Evolutionary conservation across 75 land plant species (phyloP), one percentile per base, ranked within the genome.

Genomic region (Pinus albicaulis): DNA sequence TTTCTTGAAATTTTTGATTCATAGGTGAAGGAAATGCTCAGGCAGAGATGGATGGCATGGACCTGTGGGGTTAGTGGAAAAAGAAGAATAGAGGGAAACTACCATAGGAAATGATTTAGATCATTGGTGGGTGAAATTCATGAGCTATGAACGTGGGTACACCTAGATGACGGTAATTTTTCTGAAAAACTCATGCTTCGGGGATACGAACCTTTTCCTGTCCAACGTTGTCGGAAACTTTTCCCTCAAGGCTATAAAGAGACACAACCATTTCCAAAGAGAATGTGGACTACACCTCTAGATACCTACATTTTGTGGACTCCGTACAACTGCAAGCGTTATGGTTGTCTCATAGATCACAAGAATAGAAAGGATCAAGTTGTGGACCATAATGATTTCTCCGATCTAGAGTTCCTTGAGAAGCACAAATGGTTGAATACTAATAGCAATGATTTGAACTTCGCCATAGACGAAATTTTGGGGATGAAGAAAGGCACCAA

Each of bases 241-340:
- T 60, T 82, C 4, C 87, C 94, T 4, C 23, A 16, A 16, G 73
- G 71, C 28, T 86, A 80, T 76, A 68, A 62, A 15, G 96, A 92
- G 74, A 91, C 93, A 3, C 3, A 5, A 10, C 88, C 92, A 23
- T 52, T 89, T 7, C 94, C 93, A 3, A 61, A 26, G 41, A 87
- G 90, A 65, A 61, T 87, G 55, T 93, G 96, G 96, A 61, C 73
- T 3, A 83, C 56, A 3, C 92, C 92, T 14, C 68, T 90, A 20
- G 94, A 93, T 71, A 84, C 82, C 55, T 82, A 78, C 82, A 80
- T 93, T 59, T 58, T 77, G 25, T 93, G 96, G 96, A 77, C 85
- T 57, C 52, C 91, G 12, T 91, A 91, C 81, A 75, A 81, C 3
- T 93, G 96, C 86, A 93, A 93, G 81, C 86, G 85, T 87, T 93